These are phyloP conservation scores for Tulasnella sp. DNA, from an alignment of 768 basidiomycete genomes.

Conservation along the genomic window DNA sequence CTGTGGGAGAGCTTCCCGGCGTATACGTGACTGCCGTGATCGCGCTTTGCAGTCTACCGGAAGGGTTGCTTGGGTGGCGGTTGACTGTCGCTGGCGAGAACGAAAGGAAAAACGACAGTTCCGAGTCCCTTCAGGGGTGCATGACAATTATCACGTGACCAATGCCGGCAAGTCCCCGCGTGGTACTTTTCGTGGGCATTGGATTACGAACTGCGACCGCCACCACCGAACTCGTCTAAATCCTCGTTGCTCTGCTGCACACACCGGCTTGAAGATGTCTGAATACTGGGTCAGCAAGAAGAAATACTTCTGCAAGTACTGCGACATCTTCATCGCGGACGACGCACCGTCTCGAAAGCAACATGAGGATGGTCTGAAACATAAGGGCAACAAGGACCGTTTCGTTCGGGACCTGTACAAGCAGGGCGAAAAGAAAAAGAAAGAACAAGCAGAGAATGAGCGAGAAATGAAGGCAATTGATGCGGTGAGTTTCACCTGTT, in stretches of 20 bases:
- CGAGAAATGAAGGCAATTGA: conserved; percentile 80
- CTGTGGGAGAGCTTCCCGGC: too few relatives aligned
- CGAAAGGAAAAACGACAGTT: too few relatives aligned
- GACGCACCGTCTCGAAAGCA: conserved; percentile 84
- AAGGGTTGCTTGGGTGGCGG: too few relatives aligned
- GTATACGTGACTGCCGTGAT: too few relatives aligned
- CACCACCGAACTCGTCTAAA: background rate
- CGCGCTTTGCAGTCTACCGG: too few relatives aligned
- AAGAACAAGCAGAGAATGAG: conserved; percentile 74
- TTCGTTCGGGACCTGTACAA: conserved; percentile 92
- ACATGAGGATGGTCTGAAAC: conserved; percentile 87
- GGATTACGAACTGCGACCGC: background rate
- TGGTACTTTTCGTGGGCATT: background rate
- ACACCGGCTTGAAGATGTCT: conserved; percentile 42
- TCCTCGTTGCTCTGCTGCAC: background rate
- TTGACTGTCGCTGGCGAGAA: too few relatives aligned
- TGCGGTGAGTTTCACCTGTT: conserved; percentile 35
- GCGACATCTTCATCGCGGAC: conserved; percentile 93
- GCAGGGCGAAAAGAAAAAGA: conserved; percentile 75
- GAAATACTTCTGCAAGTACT: conserved; percentile 93
- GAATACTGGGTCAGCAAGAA: conserved; percentile 93
- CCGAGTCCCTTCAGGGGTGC: background rate
- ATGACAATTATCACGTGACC: background rate
- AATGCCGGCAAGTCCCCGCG: background rate
- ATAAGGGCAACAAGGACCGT: conserved; percentile 89